Evolutionary conservation across 345 rosid genomes (phyloP).

Genomic region (Syzygium oleosum): DNA sequence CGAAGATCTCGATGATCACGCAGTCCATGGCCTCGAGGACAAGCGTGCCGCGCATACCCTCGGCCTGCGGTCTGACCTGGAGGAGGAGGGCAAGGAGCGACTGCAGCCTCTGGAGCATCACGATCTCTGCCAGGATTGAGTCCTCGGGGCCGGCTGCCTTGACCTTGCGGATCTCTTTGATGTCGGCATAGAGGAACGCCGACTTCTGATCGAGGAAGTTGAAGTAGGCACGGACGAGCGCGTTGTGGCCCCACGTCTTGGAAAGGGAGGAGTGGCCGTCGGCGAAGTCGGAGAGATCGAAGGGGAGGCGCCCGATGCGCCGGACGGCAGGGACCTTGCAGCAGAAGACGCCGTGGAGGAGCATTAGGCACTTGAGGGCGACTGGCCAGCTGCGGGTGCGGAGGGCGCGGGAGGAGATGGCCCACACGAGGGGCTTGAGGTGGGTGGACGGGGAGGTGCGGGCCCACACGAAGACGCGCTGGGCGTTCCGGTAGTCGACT

Average conservation of each 20-base stretch:
- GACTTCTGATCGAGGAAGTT: constrained; percentile 57
- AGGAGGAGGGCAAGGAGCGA: constrained; percentile 49
- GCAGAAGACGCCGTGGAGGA: constrained; percentile 72
- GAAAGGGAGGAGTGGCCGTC: constrained; percentile 22
- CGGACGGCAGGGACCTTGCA: constrained; percentile 36
- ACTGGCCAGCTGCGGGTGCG: constrained; percentile 70
- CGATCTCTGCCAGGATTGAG: constrained; percentile 27
- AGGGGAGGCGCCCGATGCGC: constrained; percentile 51
- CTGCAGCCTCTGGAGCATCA: constrained; percentile 41
- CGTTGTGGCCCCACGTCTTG: constrained; percentile 38
- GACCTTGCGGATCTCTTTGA: constrained; percentile 7
- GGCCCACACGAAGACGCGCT: constrained; percentile 55
- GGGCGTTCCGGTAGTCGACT: constrained; percentile 55
- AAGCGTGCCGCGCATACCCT: constrained; percentile 31
- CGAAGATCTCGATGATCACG: constrained; percentile 46
- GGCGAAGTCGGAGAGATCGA: constrained; percentile 57
- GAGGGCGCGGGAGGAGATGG: constrained; percentile 41
- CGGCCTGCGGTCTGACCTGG: constrained; percentile 42
- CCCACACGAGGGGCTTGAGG: constrained; percentile 41
- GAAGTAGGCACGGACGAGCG: constrained; percentile 56
- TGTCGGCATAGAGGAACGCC: constrained; percentile 8
- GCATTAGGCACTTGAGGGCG: constrained; percentile 65
- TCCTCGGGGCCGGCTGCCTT: constrained; percentile 1
- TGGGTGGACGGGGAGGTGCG: constrained; percentile 47
- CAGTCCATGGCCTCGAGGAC: constrained; percentile 76